Conservation (phyloP, 106 monocot genomes). For the Phalaenopsis equestris region DNA sequence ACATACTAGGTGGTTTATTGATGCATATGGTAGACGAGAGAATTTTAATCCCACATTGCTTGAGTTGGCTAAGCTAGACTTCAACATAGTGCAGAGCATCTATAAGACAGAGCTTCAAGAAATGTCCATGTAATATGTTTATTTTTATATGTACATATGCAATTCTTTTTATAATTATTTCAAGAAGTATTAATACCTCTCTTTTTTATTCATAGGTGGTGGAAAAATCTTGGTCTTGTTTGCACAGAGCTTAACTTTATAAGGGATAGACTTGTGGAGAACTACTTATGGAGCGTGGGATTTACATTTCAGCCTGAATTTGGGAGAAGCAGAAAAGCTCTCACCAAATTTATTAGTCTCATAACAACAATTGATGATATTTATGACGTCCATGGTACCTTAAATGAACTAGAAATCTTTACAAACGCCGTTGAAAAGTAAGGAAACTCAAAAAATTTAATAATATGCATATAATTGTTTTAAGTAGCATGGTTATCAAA, state of each 20-base stretch:
- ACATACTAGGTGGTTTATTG: conserved; percentile 35
- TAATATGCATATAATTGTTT: no score
- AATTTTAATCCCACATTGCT: conserved; percentile 22
- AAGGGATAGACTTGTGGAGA: conserved; percentile 48
- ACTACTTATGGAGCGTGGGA: conserved; percentile 24
- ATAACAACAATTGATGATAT: conserved; percentile 42
- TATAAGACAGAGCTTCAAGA: conserved; percentile 27
- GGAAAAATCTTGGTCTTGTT: conserved; percentile 20
- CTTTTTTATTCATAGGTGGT: conserved; percentile 32
- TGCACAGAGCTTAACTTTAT: conserved; percentile 21
- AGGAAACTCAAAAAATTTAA: neutral
- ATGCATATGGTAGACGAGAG: conserved; percentile 19
- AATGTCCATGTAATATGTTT: neutral
- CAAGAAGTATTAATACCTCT: neutral
- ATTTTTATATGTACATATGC: neutral
- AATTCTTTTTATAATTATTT: neutral
- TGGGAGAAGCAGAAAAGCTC: conserved; percentile 4
- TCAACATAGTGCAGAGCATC: conserved; percentile 29
- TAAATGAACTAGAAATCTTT: conserved; percentile 47
- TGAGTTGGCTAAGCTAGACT: conserved; percentile 50
- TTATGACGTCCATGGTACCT: conserved; percentile 53
- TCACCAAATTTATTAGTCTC: conserved; percentile 13
- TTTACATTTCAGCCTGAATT: conserved; percentile 13
- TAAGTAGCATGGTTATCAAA: no score
- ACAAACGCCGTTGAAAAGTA: conserved; percentile 42